Base-by-base conservation (phyloP, 495 filamentous ascomycete genomes). In the Penicillium coprophilum region DNA sequence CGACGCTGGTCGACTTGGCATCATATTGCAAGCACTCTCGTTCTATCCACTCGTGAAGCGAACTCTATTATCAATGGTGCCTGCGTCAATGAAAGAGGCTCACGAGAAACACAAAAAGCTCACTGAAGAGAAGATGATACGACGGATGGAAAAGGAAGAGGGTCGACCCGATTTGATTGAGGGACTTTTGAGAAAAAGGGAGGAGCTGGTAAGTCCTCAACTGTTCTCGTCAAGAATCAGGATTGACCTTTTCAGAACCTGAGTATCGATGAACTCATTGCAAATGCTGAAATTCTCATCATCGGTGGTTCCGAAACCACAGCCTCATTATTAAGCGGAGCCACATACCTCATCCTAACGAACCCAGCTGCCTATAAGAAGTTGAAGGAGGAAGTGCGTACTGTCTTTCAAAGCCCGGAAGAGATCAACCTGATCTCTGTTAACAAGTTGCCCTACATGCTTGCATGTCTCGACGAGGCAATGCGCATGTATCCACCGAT, bases 281-380 rank as follows among this genome's bases (percentile, higher is more conserved):
- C 64, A 7, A 82, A 80, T 55, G 74, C 69, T 13, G 65, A 64
- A 12, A 65, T 66, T n/a, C 43, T 74, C 15, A 71, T 83, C 24
- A 76, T 81, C n/a, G 82, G 71, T 17, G 82, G 83, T 11, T 82
- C 79, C 0, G 85, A 88, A 54, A 87, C 86, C 3, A 84, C 83
- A 2, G 83, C 85, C 1, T 84, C 84, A 0, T 50, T 80, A 4
- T 66, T 89, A 24, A 71, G 74, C 2, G 82, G 78, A 8, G 74
- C 77, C 0, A 77, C 78, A 0, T 87, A 78, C 60, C 65, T 82
- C 1, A 66, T 89, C 0, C 59, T 79, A 0, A 76, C 56, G 3
- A 75, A 84, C 59, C 76, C 71, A 2, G 57, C 69, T 5, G 62
- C 69, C 0, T 57, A 79, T 19, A 50, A 67, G 20, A 80, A 73